phyloP scores from a whole-genome alignment of 176 grass and related monocot species.

The Sorghum bicolor region DNA sequence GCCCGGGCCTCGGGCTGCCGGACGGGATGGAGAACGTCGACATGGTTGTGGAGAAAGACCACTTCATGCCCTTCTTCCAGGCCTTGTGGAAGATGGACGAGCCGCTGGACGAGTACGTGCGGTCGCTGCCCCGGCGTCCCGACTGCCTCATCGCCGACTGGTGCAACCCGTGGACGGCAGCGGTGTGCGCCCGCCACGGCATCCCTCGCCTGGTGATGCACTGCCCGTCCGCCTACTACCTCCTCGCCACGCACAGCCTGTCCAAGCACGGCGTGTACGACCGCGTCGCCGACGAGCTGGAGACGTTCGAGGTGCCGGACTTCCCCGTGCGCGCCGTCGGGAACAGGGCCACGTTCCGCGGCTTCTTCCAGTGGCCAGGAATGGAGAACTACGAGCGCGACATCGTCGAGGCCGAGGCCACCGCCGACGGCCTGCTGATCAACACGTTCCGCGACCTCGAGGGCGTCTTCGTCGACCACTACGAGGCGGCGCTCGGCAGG shows the following conservation, averaged over 20 bases:
- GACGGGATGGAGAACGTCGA: conserved; percentile 39
- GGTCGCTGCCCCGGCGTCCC: conserved; percentile 5
- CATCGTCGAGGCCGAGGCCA: conserved; percentile 10
- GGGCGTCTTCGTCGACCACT: conserved; percentile 32
- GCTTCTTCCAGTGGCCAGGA: conserved; percentile 30
- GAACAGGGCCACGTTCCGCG: conserved; percentile 13
- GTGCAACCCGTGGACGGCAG: conserved; percentile 32
- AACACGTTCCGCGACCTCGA: conserved; percentile 55
- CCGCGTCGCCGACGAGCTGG: conserved; percentile 3
- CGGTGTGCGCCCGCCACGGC: neutral
- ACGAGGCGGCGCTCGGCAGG: conserved; percentile 28
- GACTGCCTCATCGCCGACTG: conserved; percentile 26
- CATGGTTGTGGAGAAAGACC: neutral
- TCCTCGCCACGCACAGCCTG: conserved; percentile 30
- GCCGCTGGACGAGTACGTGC: conserved; percentile 38
- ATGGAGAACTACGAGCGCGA: neutral
- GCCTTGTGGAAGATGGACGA: conserved; percentile 5
- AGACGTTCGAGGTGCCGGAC: conserved; percentile 40
- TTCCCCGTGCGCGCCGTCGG: conserved; percentile 36
- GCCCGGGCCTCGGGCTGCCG: conserved; percentile 22
- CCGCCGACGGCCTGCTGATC: conserved; percentile 45
- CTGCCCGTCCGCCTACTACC: conserved; percentile 40
- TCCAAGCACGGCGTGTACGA: conserved; percentile 22
- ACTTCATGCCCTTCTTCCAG: conserved; percentile 15
- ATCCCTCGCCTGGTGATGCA: conserved; percentile 26